Base-by-base conservation (phyloP, 176 grass and related monocot species). In the Poa pratensis region DNA sequence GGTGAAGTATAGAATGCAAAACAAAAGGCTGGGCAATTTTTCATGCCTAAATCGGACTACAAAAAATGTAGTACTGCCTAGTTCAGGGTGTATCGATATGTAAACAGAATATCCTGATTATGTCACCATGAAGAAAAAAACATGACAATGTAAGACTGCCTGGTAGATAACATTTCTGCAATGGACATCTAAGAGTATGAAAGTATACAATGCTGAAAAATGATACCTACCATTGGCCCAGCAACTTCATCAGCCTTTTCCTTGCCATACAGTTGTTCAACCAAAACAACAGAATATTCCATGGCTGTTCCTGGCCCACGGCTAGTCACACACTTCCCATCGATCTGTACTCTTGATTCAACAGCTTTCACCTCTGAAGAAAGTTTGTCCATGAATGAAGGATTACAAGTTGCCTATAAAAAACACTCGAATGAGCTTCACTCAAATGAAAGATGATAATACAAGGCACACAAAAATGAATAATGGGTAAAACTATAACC, bases 301-400 rank as follows among this genome's bases (percentile, higher is more conserved):
- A 94, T 88, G 64, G 90, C n/a, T n/a, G 90, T 92, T 83, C 93
- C 93, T 75, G 90, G 80, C 48, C 93, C 90, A 13, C 87, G 88
- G 63, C 93, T 94, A 52, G 93, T 94, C 68, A 92, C 62, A 74
- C 88, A 87, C 28, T 88, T 82, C 53, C 90, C 90, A 88, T 94
- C 93, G 72, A 94, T 85, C 53, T 94, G 93, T 26, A 94, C 93
- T 76, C 90, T 94, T 82, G 93, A 94, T 88, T 94, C 83, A 82
- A 92, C 90, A 64, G 68, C 65, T 69, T 82, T 71, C 14, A 82
- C 85, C 30, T 90, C 93, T 39, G 87, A 86, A 78, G 93, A 80
- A 80, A 94, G 75, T 75, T 88, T 94, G 45, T 88, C 90, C 85
- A 92, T 94, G 68, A 92, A 86, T 30, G 90, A 86, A 69, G 93